Base-by-base conservation (phyloP, 176 grass and related monocot genomes). In the Dendrocalamus sinicus region DNA sequence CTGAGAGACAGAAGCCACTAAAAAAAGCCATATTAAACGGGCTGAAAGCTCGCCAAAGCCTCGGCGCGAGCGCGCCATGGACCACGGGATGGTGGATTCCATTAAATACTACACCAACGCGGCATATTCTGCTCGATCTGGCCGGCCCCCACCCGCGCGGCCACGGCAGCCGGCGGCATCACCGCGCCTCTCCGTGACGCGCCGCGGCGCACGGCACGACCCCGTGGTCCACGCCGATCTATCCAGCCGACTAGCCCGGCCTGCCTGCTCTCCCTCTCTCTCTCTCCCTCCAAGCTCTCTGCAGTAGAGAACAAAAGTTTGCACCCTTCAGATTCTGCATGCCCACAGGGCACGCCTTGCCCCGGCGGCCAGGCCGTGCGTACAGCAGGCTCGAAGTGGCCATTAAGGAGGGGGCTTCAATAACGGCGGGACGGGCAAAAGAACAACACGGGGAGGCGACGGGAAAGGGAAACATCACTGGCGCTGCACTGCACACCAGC, bases 271-370 rank as follows among this genome's bases (percentile, higher is more conserved):
- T 3, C 65, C 3, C 22, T 6, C n/a, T n/a, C n/a, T n/a, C 53
- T 0, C 45, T 17, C 3, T 6, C 76, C 26, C 12, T 15, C 30
- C n/a, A 28, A 7, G 12, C n/a, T 5, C 50, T 82, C 48, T 75
- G 60, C 64, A 71, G 64, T 77, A 90, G 77, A 90, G 67, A 90
- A 86, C 88, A 89, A 86, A 80, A 86, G 71, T 45, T 62, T 75
- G 70, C 77, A 35, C 77, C 61, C 50, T 44, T 74, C 43, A 77
- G 88, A 86, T 77, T 52, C 70, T 76, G 75, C 68, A 24, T 6
- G 66, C 23, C 66, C 86, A 30, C 86, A 60, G 52, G 52, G 75
- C 81, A 58, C 57, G 67, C 61, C 83, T 24, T 17, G 65, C 9
- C 30, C 9, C 23, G 69, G 17, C 32, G 64, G 43, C 37, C 39